Percentiles rank a stretch among this genome's conserved stretches.
These are phyloP conservation scores for Exserohilum rostratum DNA, from an alignment of 2,329 filamentous ascomycete species.

Conservation along the genomic window DNA sequence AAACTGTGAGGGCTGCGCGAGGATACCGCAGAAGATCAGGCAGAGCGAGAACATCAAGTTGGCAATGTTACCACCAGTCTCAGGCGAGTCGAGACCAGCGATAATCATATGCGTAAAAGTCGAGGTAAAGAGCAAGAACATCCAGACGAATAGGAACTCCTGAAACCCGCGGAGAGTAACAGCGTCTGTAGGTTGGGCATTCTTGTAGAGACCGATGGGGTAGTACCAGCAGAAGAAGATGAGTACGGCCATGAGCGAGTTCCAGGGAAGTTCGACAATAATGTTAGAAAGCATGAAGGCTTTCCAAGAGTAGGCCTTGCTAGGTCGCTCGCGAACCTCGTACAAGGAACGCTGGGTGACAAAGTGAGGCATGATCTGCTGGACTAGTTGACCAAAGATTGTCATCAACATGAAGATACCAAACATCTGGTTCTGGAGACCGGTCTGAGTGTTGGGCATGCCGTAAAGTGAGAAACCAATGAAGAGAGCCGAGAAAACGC, in stretches of 20 bases:
- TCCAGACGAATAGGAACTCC: conserved; percentile 77
- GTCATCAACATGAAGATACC: conserved; percentile 81
- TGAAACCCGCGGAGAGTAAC: conserved; percentile 73
- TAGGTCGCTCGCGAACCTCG: conserved; percentile 83
- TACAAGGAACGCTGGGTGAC: conserved; percentile 81
- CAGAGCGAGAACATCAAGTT: conserved; percentile 75
- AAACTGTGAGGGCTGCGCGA: conserved; percentile 66
- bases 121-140: conserved; percentile 79
- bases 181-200: conserved; percentile 67
- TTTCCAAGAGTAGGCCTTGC: conserved; percentile 84
- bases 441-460: conserved; percentile 73
- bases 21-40: conserved; percentile 76
- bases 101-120: conserved; percentile 83
- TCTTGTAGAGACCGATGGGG: conserved; percentile 76
- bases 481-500: conserved; percentile 70
- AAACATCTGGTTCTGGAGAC: conserved; percentile 86
- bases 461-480: conserved; percentile 83
- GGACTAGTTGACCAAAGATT: conserved; percentile 78
- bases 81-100: conserved; percentile 74
- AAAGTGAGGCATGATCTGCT: conserved; percentile 86
- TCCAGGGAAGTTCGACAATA: conserved; percentile 84
- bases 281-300: conserved; percentile 85
- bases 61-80: conserved; percentile 76
- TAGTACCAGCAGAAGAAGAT: conserved; percentile 88
- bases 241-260: conserved; percentile 74